Base-by-base conservation (phyloP, 768 basidiomycete genomes). In the Lentinula edodes region DNA sequence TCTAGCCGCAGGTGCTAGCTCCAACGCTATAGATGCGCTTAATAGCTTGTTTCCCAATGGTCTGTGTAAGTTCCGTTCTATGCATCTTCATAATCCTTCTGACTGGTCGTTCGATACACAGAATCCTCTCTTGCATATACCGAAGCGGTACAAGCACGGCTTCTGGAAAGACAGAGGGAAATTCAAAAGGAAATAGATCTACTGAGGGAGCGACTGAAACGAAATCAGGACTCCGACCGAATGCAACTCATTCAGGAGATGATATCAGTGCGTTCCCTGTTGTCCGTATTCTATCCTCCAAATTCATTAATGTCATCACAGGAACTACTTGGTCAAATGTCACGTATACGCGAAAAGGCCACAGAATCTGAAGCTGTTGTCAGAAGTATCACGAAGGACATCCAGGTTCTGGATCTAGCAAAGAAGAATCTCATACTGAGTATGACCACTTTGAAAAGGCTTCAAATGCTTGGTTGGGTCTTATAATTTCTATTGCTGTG, bases 351-450 rank as follows among this genome's bases (percentile, higher is more conserved):
- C 48, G 95, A 98, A 74, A 98, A 98, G 70, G 95, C 96, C 0
- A 91, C 93, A 0, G 97, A 99, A 71, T 95, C 93, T 2, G 97
- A 98, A 68, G 94, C 94, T 1, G 93, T 98, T 52, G 97, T 98
- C 28, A 83, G 90, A 58, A 87, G 93, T 66, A 97, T 98, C 65
- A 99, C 97, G 2, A 90, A 91, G 65, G 97, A 99, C 73, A 98
- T 99, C 52, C 95, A 98, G 71, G 84, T 90, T 5, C 80, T 99
- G 36, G 97, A 98, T 72, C 76, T 91, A 39, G 95, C 93, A 16
- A 98, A 98, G 82, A 89, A 87, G 75, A 97, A 98, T 69, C 82
- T 99, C 54, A 88, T 91, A 18, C 75, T 84, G 28, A 92, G 91
- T 67, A 95, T 98, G 85, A 95, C 91, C 6, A 88, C 88, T 2